phyloP scores from a whole-genome alignment of 306 rosid species.

The Rosa rugosa region DNA sequence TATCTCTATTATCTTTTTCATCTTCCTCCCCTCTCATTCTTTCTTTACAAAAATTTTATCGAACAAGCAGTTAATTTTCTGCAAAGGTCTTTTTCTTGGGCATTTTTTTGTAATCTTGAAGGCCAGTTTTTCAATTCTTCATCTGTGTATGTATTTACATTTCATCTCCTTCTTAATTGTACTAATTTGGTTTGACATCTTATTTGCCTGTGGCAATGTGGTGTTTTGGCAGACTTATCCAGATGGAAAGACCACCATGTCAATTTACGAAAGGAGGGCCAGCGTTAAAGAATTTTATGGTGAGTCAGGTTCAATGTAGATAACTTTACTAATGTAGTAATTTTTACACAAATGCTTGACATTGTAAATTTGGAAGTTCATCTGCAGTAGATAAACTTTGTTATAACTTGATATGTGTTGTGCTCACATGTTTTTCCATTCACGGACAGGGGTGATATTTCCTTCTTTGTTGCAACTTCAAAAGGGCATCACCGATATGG shows the following conservation, averaged over 20 bases:
- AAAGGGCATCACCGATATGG: conserved; percentile 82
- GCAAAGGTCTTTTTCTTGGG: background rate
- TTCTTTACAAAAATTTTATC: background rate
- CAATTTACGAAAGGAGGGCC: conserved; percentile 83
- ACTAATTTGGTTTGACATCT: conserved; percentile 2
- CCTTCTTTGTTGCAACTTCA: conserved; percentile 93
- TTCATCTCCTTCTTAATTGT: conserved; percentile 22
- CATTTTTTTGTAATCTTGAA: background rate
- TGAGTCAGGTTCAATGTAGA: conserved; percentile 39
- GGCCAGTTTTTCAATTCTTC: conserved; percentile 11
- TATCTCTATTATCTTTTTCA: background rate
- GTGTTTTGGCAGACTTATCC: conserved; percentile 60
- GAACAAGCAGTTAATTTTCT: background rate
- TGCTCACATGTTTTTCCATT: conserved; percentile 5
- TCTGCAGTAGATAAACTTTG: background rate
- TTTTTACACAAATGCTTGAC: background rate
- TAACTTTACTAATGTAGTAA: background rate
- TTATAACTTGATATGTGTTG: background rate
- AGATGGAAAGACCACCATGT: conserved; percentile 84
- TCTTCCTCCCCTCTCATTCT: background rate
- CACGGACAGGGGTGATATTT: conserved; percentile 63
- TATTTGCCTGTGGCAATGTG: conserved; percentile 27
- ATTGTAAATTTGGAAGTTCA: background rate
- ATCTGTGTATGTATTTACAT: background rate
- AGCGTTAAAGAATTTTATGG: conserved; percentile 79